Base-by-base conservation (phyloP, 2,329 filamentous ascomycete species). In the Fusarium hainanense region DNA sequence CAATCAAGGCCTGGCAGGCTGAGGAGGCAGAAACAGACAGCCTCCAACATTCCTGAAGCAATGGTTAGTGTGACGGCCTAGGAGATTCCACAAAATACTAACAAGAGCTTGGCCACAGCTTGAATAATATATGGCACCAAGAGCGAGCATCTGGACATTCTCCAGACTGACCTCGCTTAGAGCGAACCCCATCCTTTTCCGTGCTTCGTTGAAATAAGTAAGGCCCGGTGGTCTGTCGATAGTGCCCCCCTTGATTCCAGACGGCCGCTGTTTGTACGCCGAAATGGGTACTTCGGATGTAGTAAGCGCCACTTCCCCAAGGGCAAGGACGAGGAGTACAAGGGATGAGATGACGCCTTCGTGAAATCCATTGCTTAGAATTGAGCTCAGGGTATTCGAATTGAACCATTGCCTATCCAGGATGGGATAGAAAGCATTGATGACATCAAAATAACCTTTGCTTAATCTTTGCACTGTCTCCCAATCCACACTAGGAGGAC, bases 181-280 rank as follows among this genome's bases (percentile, higher is more conserved):
- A 12, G 85, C 81, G 73, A 89, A 89, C 0, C 88, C 88, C 73
- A 89, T 82, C n/a, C 87, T 81, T 61, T 83, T 84, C 52, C 88
- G 82, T 18, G 87, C 88, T 75, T 90, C 88, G 66, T 90, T 90
- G 77, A 90, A 90, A 37, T 89, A 82, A 2, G 82, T 81, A 4
- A 90, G 74, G 1, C 88, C 88, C 0, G 88, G 88, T 4, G 88
- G 88, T 20, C 79, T 79, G 16, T 81, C 79, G 4, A 76, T 70
- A 4, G 83, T 82, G 2, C 86, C 85, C 14, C 87, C 87, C 42
- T 83, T 83, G 25, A 89, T 78, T 4, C 87, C 86, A 70, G 86
- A 87, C 3, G 81, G 75, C 3, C 81, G 80, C 14, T 83, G 82
- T 41, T 84, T 81, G 54, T 82, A 77, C 8, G 77, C 72, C 48